Base-by-base conservation (phyloP, 495 filamentous ascomycete genomes). In the Opeltia flavorubescens region DNA sequence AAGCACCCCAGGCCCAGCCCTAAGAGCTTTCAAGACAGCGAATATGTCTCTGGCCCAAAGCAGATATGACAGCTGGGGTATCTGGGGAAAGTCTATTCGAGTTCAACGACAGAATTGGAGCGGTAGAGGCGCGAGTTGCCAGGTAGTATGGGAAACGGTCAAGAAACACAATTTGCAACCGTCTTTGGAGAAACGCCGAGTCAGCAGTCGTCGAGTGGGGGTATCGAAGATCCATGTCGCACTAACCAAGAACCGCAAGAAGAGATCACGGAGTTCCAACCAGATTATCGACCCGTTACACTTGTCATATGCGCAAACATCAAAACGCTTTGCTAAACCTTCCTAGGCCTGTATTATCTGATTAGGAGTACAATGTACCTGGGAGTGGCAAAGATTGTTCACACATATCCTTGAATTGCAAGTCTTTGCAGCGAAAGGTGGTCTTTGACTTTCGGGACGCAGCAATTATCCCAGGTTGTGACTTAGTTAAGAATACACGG, bases 1-100 rank as follows among this genome's bases (percentile, higher is more conserved):
- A 55, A 58, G 55, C 55, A 50, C 43, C 46, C 26, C 55, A 48
- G 46, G 25, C 50, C 20, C 25, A 35, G 38, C 20, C 30, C 33
- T 25, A 52, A 56, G 51, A 48, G 53, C 50, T 44, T 15, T 35
- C 28, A 15, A 9, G n/a, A 34, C n/a, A 15, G 28, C 18, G 24
- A 38, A 36, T 23, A 35, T 38, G 33, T 33, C 23, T 13, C 25
- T 18, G 25, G 15, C 47, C 47, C 6, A 49, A 49, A 55, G 41
- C 15, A 43, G 29, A 28, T 25, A 4, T 46, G 41, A 46, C 45
- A 46, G 40, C 25, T 38, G 25, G 30, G 49, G 42, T 40, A 31
- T 15, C 27, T 17, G 26, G n/a, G 38, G 25, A 27, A 30, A 43
- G 25, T 49, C 12, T 30, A 42, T 15, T 43, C n/a, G 13, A 17